Base-by-base conservation (phyloP, 31 red algal species). In the Odonthalia washingtoniensis region DNA sequence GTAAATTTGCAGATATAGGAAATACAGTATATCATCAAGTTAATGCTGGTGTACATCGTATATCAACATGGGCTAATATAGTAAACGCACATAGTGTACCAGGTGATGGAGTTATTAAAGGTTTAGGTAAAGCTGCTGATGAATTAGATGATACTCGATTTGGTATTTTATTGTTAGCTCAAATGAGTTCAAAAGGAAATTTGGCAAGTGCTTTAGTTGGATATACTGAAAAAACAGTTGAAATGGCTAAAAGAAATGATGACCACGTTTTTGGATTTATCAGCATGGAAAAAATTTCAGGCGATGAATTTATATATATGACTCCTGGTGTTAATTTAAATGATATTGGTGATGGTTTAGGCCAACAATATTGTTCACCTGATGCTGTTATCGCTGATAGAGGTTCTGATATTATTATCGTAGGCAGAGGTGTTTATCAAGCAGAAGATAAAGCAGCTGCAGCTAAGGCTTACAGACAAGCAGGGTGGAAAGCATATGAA, bases 1-100 rank as follows among this genome's bases (percentile, higher is more conserved):
- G 96, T 31, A 98, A 98, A 60, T 95, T 98, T 81, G 96, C 96
- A 27, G 96, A 98, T 52, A 98, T 98, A 74, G 96, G 96, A 0
- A 93, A 93, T 72, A 98, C 96, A 21, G 96, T 95, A 0, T 74
- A 88, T 2, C 72, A 78, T 37, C 96, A 98, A 70, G 82, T 73
- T 21, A 33, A 41, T 72, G 92, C 79, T 27, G 96, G 96, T 52
- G 33, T 95, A 6, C 94, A 95, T 63, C 45, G 69, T 36, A 98
- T 98, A 75, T 36, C 64, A 2, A 45, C 39, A 35, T 98, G 96
- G 96, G 96, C 96, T 1, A 82, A 98, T 68, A 87, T 98, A 16
- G 67, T 95, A 39, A 98, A 98, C 74, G 96, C 96, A 0, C 96
- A 98, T 75, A 78, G 87, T n/a, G 70, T 98, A 6, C 87, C 96